These are phyloP conservation scores for Anethum foeniculum DNA, from an alignment of 140 eudicot genomes.

Conservation along the genomic window DNA sequence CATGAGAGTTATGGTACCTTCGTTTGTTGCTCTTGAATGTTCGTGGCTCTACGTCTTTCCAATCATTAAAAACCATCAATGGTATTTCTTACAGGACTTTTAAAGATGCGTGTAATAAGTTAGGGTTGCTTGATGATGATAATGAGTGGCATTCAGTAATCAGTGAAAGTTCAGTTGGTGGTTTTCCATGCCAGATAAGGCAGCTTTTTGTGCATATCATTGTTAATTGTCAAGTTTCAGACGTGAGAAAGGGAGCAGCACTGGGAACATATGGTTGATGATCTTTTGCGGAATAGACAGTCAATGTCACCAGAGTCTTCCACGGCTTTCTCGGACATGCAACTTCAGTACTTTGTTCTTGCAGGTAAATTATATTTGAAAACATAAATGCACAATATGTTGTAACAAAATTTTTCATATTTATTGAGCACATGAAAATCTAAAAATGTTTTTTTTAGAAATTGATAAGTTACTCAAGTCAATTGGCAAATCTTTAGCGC, in stretches of 20 bases:
- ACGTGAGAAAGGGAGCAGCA: neutral
- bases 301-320: too few relatives aligned
- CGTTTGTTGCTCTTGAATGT: too few relatives aligned
- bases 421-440: too few relatives aligned
- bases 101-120: neutral
- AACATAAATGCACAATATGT: too few relatives aligned
- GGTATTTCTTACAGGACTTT: neutral
- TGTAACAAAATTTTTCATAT: too few relatives aligned
- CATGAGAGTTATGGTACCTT: too few relatives aligned
- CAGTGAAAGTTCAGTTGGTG: neutral
- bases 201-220: neutral
- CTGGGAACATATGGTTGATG: neutral
- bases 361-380: too few relatives aligned
- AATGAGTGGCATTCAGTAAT: neutral
- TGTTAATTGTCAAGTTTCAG: neutral
- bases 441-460: too few relatives aligned
- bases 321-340: too few relatives aligned
- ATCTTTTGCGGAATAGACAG: neutral
- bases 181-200: neutral
- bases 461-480: neutral
- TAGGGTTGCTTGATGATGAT: neutral
- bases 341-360: too few relatives aligned
- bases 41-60: too few relatives aligned
- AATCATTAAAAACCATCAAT: too few relatives aligned
- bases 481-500: neutral